A percentile compares a stretch with the other conserved stretches of the same genome.
Evolutionary conservation across 164 flowering plant species (phyloP).

Genomic region (Cinnamomum chago): DNA sequence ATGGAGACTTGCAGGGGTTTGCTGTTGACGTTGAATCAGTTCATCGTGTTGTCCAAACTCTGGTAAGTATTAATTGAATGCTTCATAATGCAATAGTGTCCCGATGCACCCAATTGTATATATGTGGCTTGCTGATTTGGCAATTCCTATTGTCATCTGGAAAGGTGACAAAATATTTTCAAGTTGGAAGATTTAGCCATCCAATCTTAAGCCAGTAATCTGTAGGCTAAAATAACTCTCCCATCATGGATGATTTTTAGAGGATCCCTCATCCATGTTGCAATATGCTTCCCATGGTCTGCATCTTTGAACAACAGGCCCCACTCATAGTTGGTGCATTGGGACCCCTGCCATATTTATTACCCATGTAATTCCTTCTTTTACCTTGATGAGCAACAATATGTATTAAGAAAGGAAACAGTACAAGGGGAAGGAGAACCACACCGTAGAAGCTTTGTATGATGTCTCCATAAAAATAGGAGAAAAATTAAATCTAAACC

Average conservation of each 20-base stretch:
- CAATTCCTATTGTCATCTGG: neutral
- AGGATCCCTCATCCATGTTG: neutral
- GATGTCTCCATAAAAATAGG: too few species aligned
- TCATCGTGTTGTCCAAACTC: conserved; percentile 42
- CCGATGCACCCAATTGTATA: neutral
- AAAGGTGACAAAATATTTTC: neutral
- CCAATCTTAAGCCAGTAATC: neutral
- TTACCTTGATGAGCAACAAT: too few species aligned
- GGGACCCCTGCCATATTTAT: too few species aligned
- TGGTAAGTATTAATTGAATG: conserved; percentile 32
- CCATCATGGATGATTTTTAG: neutral
- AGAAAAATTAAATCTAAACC: too few species aligned
- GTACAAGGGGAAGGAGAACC: too few species aligned
- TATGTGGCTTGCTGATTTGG: neutral
- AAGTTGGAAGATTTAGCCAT: neutral
- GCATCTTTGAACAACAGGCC: neutral
- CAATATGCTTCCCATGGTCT: neutral
- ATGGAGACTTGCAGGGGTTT: conserved; percentile 31
- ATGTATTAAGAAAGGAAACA: too few species aligned
- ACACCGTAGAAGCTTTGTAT: too few species aligned
- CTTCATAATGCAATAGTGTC: neutral
- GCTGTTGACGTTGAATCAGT: conserved; percentile 41
- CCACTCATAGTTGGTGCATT: neutral
- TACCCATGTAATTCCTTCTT: too few species aligned
- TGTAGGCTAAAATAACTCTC: neutral